Evolutionary conservation across 805 yeast species (phyloP).

Genomic region (Candida lessepsii): DNA sequence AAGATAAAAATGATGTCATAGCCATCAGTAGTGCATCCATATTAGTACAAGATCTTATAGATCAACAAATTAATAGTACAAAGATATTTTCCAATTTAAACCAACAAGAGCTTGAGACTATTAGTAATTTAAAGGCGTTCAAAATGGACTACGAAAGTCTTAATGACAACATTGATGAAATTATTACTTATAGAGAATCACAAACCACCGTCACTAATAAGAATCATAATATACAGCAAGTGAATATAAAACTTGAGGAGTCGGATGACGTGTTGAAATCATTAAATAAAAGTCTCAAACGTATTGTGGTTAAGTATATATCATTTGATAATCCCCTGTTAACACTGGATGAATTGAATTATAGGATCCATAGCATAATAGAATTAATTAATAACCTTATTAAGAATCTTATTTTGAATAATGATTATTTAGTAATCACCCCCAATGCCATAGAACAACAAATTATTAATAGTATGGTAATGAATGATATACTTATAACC

Average conservation of each 20-base stretch:
- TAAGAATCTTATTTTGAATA: slow-evolving; percentile 5
- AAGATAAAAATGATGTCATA: slow-evolving; percentile 29
- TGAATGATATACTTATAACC: slow-evolving; percentile 9
- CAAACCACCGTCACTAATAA: not conserved
- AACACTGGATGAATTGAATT: slow-evolving; percentile 4
- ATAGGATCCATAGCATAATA: slow-evolving; percentile 1
- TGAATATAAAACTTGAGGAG: not conserved
- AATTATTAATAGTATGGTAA: slow-evolving; percentile 6
- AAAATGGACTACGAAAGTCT: slow-evolving; percentile 2
- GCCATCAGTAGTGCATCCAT: slow-evolving; percentile 23
- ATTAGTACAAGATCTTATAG: not conserved
- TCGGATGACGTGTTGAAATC: not conserved
- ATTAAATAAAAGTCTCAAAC: slow-evolving; percentile 5
- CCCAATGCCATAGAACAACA: slow-evolving; percentile 4
- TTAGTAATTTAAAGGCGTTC: slow-evolving; percentile 1
- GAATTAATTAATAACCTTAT: slow-evolving; percentile 8
- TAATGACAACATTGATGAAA: slow-evolving; percentile 7
- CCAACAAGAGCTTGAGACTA: slow-evolving; percentile 3
- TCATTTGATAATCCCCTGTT: slow-evolving; percentile 8
- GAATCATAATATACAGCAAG: not conserved
- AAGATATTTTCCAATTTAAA: slow-evolving; percentile 1
- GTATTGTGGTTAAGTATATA: slow-evolving; percentile 8
- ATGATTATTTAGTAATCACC: not conserved
- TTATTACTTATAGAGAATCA: not conserved
- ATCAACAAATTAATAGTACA: slow-evolving; percentile 6